Evolutionary conservation across 2,329 filamentous ascomycete species (phyloP).

Genomic region (Alternaria conjuncta): DNA sequence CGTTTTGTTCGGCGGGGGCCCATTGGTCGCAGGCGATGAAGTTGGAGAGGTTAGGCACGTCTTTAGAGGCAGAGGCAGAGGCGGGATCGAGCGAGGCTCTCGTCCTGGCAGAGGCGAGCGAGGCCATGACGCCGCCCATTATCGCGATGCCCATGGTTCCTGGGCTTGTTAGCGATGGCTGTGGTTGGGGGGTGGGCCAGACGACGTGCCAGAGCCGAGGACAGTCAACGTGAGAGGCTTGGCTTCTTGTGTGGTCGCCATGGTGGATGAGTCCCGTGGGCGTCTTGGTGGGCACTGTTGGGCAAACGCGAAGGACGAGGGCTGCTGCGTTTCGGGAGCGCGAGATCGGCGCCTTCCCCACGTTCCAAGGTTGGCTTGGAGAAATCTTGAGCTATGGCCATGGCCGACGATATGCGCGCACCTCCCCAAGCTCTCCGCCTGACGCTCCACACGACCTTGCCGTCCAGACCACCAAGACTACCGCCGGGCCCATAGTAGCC

Average conservation of each 20-base stretch:
- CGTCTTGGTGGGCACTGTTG: slow-evolving; percentile 8
- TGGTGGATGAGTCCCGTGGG: slow-evolving; percentile 17
- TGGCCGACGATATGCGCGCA: slow-evolving; percentile 31
- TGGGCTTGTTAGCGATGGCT: slow-evolving; percentile 43
- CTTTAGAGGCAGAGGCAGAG: slow-evolving; percentile 47
- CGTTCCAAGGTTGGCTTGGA: slow-evolving; percentile 10
- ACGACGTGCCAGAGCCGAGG: slow-evolving; percentile 75
- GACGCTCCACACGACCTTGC: neutral
- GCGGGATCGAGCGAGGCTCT: slow-evolving; percentile 48
- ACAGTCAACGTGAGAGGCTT: slow-evolving; percentile 73
- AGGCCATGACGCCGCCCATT: slow-evolving; percentile 77
- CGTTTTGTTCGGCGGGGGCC: slow-evolving; percentile 70
- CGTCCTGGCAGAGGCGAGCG: slow-evolving; percentile 60
- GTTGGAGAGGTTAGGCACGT: slow-evolving; percentile 62
- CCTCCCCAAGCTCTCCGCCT: slow-evolving; percentile 8
- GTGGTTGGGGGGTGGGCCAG: neutral
- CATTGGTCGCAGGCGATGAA: slow-evolving; percentile 84
- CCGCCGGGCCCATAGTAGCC: neutral
- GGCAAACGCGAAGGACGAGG: slow-evolving; percentile 6
- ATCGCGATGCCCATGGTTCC: slow-evolving; percentile 88
- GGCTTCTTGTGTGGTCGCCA: slow-evolving; percentile 40
- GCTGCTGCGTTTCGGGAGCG: slow-evolving; percentile 13
- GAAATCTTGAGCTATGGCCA: slow-evolving; percentile 23
- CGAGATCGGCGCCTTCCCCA: slow-evolving; percentile 22
- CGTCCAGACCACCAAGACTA: neutral